Evolutionary conservation across 805 yeast species (phyloP).

Genomic region (Zygosaccharomyces kombuchaensis): DNA sequence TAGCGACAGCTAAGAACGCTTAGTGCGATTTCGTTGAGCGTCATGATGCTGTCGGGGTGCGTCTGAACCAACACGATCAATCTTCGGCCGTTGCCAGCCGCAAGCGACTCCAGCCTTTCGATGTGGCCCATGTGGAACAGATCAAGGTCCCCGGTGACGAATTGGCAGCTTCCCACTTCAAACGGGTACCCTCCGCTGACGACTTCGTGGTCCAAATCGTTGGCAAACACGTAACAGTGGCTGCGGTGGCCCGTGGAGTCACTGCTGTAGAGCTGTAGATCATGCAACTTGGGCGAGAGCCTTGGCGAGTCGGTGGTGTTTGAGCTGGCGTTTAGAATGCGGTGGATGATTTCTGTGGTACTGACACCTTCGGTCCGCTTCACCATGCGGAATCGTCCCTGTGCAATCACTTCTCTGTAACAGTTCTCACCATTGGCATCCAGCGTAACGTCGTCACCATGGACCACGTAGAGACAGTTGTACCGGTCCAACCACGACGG

Average conservation of each 20-base stretch:
- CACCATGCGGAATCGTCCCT: conserved; percentile 85
- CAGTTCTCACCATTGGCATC: conserved; percentile 96
- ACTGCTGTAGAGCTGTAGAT: conserved; percentile 51
- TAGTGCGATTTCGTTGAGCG: conserved; percentile 73
- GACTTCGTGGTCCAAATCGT: conserved; percentile 35
- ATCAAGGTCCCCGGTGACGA: conserved; percentile 80
- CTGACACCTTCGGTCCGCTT: conserved; percentile 91
- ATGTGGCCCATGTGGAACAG: conserved; percentile 92
- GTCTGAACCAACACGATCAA: conserved; percentile 52
- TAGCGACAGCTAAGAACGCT: conserved; percentile 85
- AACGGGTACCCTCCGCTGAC: conserved; percentile 18
- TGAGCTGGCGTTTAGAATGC: conserved; percentile 53
- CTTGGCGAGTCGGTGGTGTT: conserved; percentile 3
- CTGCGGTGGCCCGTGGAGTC: conserved; percentile 54
- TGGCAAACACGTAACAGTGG: conserved; percentile 53
- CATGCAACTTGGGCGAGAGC: conserved; percentile 12
- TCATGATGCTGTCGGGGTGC: conserved; percentile 77
- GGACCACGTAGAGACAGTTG: conserved; percentile 88
- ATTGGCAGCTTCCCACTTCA: conserved; percentile 1
- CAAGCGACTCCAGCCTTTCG: conserved; percentile 50
- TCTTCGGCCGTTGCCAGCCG: conserved; percentile 44
- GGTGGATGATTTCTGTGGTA: conserved; percentile 89
- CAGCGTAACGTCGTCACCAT: conserved; percentile 96
- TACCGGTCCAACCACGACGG: conserved; percentile 70
- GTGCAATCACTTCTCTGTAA: conserved; percentile 74